Base-by-base conservation (phyloP, 768 basidiomycete species). In the Tephrocybe sp. region DNA sequence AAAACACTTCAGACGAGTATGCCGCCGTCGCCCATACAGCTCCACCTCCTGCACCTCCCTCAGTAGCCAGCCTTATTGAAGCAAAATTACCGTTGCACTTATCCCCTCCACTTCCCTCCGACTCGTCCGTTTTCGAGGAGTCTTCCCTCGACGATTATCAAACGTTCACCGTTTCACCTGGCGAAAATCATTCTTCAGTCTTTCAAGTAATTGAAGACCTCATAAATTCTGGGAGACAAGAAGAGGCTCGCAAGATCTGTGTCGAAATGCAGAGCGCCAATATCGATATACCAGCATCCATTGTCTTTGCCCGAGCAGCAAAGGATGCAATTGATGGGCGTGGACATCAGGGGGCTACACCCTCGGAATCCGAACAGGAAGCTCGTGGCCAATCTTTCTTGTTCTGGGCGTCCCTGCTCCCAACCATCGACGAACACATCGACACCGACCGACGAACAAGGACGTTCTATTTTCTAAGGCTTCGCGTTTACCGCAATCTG, bases 331-430 rank as follows among this genome's bases (percentile, higher is more conserved):
- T 39, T 49, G 27, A 50, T 11, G 47, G 18, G 37, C 24, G 8
- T n/a, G n/a, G n/a, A n/a, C n/a, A n/a, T n/a, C n/a, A n/a, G n/a
- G n/a, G n/a, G n/a, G n/a, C n/a, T n/a, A n/a, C n/a, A 24, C 16
- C 37, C 51, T 4, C 33, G 33, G 4, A n/a, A 23, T 50, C 24
- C 45, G 60, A 15, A 36, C 54, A 59, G 47, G 37, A 54, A 0
- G 16, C 18, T 23, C 1, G 39, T 27, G 45, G 56, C 24, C 34
- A 43, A 18, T 66, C n/a, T n/a, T n/a, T 69, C 40, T 25, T 51
- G 1, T 43, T 55, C 18, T 73, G 71, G 72, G 59, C 74, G 31
- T 61, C 61, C 3, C 61, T 71, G n/a, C 46, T 73, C 21, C 71
- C 71, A 24, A 51, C 55, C 21, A 33, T 45, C 13, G 53, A 55